Conservation (phyloP, 176 grass and related monocot species). For the Cocos nucifera region DNA sequence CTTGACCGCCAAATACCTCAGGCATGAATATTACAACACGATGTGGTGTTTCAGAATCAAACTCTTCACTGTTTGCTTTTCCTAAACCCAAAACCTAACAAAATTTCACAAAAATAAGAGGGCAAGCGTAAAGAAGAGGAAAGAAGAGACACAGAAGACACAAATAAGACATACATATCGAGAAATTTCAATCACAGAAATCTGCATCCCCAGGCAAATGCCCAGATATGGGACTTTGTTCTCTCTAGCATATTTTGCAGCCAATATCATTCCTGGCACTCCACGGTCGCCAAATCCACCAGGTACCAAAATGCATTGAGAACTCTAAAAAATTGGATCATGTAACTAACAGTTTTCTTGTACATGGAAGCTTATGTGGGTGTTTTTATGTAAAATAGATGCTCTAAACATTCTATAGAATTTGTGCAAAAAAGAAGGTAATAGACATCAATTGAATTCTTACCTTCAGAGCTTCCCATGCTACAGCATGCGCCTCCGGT, state of each 20-base stretch:
- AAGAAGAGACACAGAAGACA: not conserved
- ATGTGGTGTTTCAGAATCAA: conserved; percentile 41
- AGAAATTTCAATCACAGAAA: conserved; percentile 93
- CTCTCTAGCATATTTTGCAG: conserved; percentile 96
- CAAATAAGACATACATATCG: conserved; percentile 50
- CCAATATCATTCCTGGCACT: conserved; percentile 87
- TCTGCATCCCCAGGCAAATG: conserved; percentile 99
- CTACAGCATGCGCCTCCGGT: conserved; percentile 62
- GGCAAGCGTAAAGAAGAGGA: not conserved
- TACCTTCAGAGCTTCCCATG: conserved; percentile 87
- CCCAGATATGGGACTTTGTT: conserved; percentile 97
- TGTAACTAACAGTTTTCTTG: no score
- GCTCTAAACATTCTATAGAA: not conserved
- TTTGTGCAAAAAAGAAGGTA: not conserved
- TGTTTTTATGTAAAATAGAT: no score
- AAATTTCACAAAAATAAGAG: conserved; percentile 18
- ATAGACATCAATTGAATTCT: conserved; percentile 6
- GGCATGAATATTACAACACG: conserved; percentile 91
- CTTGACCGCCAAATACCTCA: conserved; percentile 44
- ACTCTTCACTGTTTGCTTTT: conserved; percentile 92
- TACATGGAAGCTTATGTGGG: no score
- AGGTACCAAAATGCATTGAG: conserved; percentile 81
- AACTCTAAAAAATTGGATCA: conserved; percentile 43
- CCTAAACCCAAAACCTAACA: conserved; percentile 52
- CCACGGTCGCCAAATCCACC: conserved; percentile 95